phyloP scores from a whole-genome alignment of 148 eudicot genomes.

The Rhododendron vialii region DNA sequence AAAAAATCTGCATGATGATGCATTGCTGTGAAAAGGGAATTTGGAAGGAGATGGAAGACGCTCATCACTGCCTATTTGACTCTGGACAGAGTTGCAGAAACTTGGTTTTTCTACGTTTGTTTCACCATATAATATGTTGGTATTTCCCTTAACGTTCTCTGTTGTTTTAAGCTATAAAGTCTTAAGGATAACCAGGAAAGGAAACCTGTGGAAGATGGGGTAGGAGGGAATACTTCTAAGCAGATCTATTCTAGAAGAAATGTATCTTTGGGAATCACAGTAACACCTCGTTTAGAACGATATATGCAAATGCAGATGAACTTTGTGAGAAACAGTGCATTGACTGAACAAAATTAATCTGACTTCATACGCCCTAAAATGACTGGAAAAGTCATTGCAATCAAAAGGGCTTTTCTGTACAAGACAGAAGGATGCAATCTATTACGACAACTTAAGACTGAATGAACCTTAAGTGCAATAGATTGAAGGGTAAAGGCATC shows the following conservation, averaged over 20 bases:
- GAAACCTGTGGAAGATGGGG: neutral
- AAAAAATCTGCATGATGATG: neutral
- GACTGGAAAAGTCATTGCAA: neutral
- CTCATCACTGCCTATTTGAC: neutral
- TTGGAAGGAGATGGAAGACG: neutral
- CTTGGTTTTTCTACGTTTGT: neutral
- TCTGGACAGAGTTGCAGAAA: neutral
- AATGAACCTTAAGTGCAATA: neutral
- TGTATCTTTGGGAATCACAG: neutral
- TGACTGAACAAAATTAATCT: neutral
- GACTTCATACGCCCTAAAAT: neutral
- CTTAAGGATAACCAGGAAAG: neutral
- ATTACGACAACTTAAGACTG: neutral
- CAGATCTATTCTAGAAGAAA: neutral
- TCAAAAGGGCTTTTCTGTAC: neutral
- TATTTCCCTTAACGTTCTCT: neutral
- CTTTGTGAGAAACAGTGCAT: neutral
- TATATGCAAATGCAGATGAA: neutral
- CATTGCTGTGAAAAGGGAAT: neutral
- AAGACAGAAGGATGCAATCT: neutral
- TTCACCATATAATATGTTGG: neutral
- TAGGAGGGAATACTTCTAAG: neutral
- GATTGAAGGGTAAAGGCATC: neutral
- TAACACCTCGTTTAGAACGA: neutral
- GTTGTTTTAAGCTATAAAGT: neutral